Conservation (phyloP, 2,329 filamentous ascomycete genomes). For the Aureobasidium sp. region DNA sequence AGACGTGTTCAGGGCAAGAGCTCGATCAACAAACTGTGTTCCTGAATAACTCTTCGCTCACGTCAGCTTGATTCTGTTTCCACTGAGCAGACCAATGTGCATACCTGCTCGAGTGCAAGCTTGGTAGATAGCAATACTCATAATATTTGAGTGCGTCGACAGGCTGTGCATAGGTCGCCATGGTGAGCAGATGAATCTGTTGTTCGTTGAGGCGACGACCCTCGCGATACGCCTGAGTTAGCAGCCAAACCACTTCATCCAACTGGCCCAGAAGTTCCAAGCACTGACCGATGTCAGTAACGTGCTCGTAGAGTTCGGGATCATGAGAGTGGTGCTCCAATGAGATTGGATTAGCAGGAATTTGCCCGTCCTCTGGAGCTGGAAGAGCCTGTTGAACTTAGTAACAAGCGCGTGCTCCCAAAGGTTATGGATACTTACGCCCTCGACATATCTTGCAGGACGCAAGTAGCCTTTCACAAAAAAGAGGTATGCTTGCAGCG, state of each 20-base stretch:
- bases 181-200: background rate
- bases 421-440: background rate
- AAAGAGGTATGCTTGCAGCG: constrained; percentile 6
- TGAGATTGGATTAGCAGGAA: background rate
- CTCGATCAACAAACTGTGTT: background rate
- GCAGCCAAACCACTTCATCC: background rate
- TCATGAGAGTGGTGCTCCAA: background rate
- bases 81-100: no score
- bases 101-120: background rate
- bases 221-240: background rate
- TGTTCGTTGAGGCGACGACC: background rate
- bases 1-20: background rate
- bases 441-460: constrained; percentile 1
- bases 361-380: background rate
- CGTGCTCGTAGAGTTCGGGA: background rate
- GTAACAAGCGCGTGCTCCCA: background rate
- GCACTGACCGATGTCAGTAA: constrained; percentile 1
- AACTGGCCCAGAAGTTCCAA: background rate
- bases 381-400: background rate
- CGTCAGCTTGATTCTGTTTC: background rate
- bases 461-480: constrained; percentile 4
- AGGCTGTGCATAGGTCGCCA: background rate
- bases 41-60: background rate
- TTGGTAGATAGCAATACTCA: constrained; percentile 4
- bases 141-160: constrained; percentile 12